phyloP scores from a whole-genome alignment of 805 yeast species.

The Scheffersomyces ergatensis region DNA sequence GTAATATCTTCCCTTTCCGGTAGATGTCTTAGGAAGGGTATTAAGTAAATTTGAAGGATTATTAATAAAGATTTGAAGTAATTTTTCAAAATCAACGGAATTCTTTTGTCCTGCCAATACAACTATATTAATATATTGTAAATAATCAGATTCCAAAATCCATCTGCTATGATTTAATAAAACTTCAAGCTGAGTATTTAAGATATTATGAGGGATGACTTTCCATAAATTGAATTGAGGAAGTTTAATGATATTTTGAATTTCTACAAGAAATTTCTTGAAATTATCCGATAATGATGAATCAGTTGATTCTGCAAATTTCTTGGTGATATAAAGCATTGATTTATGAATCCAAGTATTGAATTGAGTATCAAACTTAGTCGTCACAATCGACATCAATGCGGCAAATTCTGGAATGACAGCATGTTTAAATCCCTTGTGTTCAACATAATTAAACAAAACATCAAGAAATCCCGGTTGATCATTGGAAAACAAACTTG shows the following conservation, averaged over 20 bases:
- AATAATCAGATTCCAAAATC: conserved; percentile 36
- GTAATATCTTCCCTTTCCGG: conserved; percentile 31
- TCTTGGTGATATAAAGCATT: conserved; percentile 59
- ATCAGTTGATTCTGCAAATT: conserved; percentile 49
- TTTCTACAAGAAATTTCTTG: conserved; percentile 22
- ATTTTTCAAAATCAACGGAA: conserved; percentile 42
- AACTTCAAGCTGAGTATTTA: conserved; percentile 68
- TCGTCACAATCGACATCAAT: conserved; percentile 13
- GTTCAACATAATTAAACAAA: conserved; percentile 18
- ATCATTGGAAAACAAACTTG: neutral
- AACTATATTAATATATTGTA: conserved; percentile 44
- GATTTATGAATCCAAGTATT: conserved; percentile 56
- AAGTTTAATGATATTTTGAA: conserved; percentile 14
- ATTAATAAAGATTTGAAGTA: conserved; percentile 63
- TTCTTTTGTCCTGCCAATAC: conserved; percentile 27
- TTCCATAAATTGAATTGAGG: conserved; percentile 13
- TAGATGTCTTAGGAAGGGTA: conserved; percentile 9
- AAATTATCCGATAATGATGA: conserved; percentile 25
- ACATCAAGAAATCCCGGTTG: conserved; percentile 13
- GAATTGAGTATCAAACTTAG: conserved; percentile 22
- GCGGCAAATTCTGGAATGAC: conserved; percentile 23
- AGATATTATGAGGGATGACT: conserved; percentile 39
- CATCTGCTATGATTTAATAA: conserved; percentile 46
- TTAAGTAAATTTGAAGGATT: conserved; percentile 42
- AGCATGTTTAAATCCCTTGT: conserved; percentile 24